Base-by-base conservation (phyloP, 768 basidiomycete genomes). In the Tubosaeta sp. region DNA sequence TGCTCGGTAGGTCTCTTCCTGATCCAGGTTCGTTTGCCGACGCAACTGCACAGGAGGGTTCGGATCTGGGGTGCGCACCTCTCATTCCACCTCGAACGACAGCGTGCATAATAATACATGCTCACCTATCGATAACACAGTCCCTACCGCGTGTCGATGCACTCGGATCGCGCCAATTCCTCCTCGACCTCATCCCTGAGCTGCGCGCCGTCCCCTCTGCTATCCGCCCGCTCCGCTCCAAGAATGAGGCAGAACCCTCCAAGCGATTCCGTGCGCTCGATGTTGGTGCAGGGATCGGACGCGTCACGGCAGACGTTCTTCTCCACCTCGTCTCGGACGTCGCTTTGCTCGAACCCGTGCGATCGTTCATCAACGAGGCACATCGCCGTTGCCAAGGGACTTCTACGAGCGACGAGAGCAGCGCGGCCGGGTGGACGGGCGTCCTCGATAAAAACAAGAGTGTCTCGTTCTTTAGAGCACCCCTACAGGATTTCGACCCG, bases 261-360 rank as follows among this genome's bases (percentile, higher is more conserved):
- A 73, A 76, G 21, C 74, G 82, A 41, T 81, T 75, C 24, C 81
- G 90, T 40, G 94, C 89, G 0, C 78, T 99, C 19, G 95, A 99
- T 62, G 91, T 94, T 51, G 95, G 89, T 14, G 94, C 94, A 6
- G 95, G 95, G 11, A 86, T 99, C 43, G 95, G 95, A 11, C 84
- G 95, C 46, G 93, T 96, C 24, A 95, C 94, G 0, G 75, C 82
- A 3, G 83, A 89, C 57, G 90, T 94, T 12, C 82, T 99, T 30
- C 80, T 97, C n/a, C 87, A 86, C 60, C 84, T 97, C 47, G 80
- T 94, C 55, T 79, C 84, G 21, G 87, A 92, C 58, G 91, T 97
- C 43, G 84, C 93, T 39, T 80, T 95, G 48, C 78, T 95, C 50
- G 95, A 98, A 67, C 96, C 95, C 4, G 90, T 93, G 2, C 77